Base-by-base conservation (phyloP, 441 rosid species). In the Adansonia gregorii region DNA sequence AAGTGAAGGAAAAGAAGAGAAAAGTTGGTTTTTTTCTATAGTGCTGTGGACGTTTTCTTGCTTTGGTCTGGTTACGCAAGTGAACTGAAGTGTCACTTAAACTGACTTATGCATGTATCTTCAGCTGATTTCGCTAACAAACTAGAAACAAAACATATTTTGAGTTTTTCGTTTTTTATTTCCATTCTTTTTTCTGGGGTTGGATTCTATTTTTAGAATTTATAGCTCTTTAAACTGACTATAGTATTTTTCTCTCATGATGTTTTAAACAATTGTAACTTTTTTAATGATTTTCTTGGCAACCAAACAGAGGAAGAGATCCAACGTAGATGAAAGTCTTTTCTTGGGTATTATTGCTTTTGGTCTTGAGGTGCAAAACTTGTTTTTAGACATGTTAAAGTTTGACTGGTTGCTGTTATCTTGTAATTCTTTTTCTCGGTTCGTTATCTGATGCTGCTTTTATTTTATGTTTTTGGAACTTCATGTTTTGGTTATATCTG, bases 401-500 rank as follows among this genome's bases (percentile, higher is more conserved):
- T 67, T 74, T 76, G 78, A 75, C 67, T 72, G 83, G 78, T 77
- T 56, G 63, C 55, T 69, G 77, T 80, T 59, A 58, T 67, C 71
- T 76, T 70, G 76, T 68, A 31, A 72, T 68, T 48, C 24, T 79
- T 43, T 79, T 81, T 68, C 67, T 58, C 41, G 81, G 79, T 82
- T 72, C 72, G 74, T 22, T 48, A 74, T 78, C 80, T 77, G 65
- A 51, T 74, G 73, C 71, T 72, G 64, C 66, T 60, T 82, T 78
- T 70, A 74, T 68, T 76, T 14, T 78, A 83, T 54, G 80, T 54
- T 86, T 86, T 91, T 91, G 94, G 91, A 85, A 67, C 73, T 76
- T 76, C 88, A 78, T 74, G 88, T 80, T 84, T 88, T 89, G 91
- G 92, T 81, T 89, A 86, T 73, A 88, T 89, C 89, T 83, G 82